Base-by-base conservation (phyloP, 2,329 filamentous ascomycete species). In the Phyllosticta paracitricarpa region DNA sequence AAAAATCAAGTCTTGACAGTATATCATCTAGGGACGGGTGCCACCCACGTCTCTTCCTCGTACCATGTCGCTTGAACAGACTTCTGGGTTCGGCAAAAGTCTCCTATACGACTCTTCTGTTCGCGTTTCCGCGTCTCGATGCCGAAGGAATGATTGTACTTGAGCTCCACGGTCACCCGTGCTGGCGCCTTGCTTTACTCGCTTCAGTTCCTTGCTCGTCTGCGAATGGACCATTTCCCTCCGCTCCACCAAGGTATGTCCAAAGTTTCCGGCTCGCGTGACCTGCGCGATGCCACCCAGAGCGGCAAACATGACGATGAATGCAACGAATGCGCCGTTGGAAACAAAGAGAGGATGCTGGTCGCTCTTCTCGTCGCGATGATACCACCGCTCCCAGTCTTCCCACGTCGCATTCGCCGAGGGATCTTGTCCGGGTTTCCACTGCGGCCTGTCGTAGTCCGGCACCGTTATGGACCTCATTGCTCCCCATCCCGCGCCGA, bases 321-420 rank as follows among this genome's bases (percentile, higher is more conserved):
- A 74, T 5, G 83, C 78, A 7, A 87, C 83, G 70, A 97, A 97
- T 12, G 85, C 81, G 52, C 85, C 84, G 69, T 96, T 96, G 62
- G 88, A 89, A 75, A 93, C 85, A 73, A 85, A 89, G 58, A 86
- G 67, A 0, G 82, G 82, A 64, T 70, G 72, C 65, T 68, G 68
- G 64, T 75, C 77, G 65, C 72, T 62, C 72, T 69, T 73, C 68
- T 57, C 62, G 48, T 70, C 65, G 26, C 70, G 71, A 25, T 66
- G 61, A 63, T 74, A 71, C 73, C 74, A 77, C 54, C 81, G 81
- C 76, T 96, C 90, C 92, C 92, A 97, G 72, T 99, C 94, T 72
- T 99, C 94, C 94, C 94, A 99, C 0, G 94, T 97, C 0, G 91
- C 94, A 72, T 97, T 97, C 67, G 78, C 73, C 56, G 86, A 83